Evolutionary conservation across 768 basidiomycete species (phyloP), one percentile per base, ranked within the genome.

Genomic region (Harrya chromipes): DNA sequence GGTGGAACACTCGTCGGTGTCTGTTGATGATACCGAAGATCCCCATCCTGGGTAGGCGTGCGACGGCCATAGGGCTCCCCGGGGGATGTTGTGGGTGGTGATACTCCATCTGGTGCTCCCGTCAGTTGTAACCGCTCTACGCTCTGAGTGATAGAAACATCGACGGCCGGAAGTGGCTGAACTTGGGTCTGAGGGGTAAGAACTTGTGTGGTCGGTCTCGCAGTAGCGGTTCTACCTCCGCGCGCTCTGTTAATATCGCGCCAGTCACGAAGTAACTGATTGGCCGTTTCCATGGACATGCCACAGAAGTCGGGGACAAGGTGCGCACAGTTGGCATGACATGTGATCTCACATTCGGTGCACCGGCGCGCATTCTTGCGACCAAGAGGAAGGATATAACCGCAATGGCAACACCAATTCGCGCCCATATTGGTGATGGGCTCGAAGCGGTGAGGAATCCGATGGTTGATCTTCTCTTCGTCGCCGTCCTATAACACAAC

Each of bases 381-480:
- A 44, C 95, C 95, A 41, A 98, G 81, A 47, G 97, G 94, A 21
- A 97, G 80, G 81, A 99, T 94, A 63, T 94, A 97, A 55, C 97
- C 97, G 67, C 97, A 99, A 68, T 99, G 97, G 67, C 97, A 99
- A 70, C 97, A 99, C 97, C 97, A 99, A 63, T 95, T 97, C 16
- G 97, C 91, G 38, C 93, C 90, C 48, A 98, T 86, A 70, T 97
- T 98, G 53, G 94, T 97, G 61, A 97, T 82, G 16, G 94, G 85
- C 60, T 94, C 92, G 74, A 99, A 99, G 19, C 97, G 87, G 70
- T 99, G 97, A 46, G 97, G 97, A 60, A 99, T 98, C 45, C 97
- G 89, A 71, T 99, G 97, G 62, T 99, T 98, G 68, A 98, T 94
- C 72, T 97, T 95, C 70, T 98, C 95, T 69, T 89, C 95, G 69